Evolutionary conservation across 2,329 filamentous ascomycete species (phyloP), one percentile per base, ranked within the genome.

Genomic region (Grosmannia clavigera): DNA sequence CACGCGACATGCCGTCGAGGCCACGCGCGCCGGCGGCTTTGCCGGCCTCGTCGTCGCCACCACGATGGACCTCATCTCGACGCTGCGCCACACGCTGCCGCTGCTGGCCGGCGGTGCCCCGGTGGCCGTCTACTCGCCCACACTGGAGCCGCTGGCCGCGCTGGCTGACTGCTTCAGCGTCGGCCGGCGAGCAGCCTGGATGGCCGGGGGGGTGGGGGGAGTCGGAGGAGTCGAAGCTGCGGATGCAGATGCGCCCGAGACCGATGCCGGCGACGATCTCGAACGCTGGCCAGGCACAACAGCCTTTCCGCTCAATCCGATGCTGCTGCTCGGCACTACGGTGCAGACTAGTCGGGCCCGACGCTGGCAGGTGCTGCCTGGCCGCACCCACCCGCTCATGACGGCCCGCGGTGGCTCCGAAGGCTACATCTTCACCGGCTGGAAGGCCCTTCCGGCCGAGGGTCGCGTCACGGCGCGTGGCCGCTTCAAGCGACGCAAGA

Each of bases 311-410:
- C 72, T 96, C 16, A 94, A 99, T 69, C 94, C 94, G 0, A 88
- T 90, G 2, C 74, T 96, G 58, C 71, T 99, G 4, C 80, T 97
- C 0, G 89, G 86, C 0, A 85, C 90, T 0, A 83, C 81, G 14
- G 78, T 99, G 58, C 92, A 97, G 74, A 94, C 86, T 2, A 88
- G 86, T 55, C 80, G 90, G 16, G 85, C 88, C 5, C 80, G 88
- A 63, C 79, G 83, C 58, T 97, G 90, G 89, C 94, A 99, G 75
- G 92, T 96, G 2, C 72, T 99, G 55, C 94, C 94, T 0, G 89
- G 90, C 0, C 78, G 94, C 59, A 97, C 94, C 58, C 94, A 99
- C 74, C 94, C 94, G 7, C 73, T 95, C 60, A 99, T 99, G 94
- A 96, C 89, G 62, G 85, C 85, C 46, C 81, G 82, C 50, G 94